A percentile compares a stretch with the other conserved stretches of the same genome.
phyloP scores from a whole-genome alignment of 2,329 filamentous ascomycete species.

The Hypoxylon sp. region DNA sequence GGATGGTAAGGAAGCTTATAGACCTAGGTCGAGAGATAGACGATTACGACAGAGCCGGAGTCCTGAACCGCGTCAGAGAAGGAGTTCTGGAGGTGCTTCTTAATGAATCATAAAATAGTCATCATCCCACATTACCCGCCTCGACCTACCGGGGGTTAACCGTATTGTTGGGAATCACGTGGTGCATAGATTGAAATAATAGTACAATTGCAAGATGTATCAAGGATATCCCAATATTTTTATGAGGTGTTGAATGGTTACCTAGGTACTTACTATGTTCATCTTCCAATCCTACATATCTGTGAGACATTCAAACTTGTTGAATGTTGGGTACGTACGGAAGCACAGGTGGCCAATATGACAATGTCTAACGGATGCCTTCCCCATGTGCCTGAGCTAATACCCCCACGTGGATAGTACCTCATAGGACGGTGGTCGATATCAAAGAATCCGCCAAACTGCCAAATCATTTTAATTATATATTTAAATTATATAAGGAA shows the following conservation, averaged over 20 bases:
- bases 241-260: not conserved
- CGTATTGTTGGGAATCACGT: not conserved
- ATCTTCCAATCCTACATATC: not conserved
- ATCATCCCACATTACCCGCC: not conserved
- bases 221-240: not conserved
- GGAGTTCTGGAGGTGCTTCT: conserved; percentile 36
- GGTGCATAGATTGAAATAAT: not conserved
- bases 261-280: not conserved
- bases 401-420: not conserved
- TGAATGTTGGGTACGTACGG: too few relatives aligned
- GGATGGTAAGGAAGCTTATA: conserved; percentile 40
- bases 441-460: not conserved
- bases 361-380: not conserved
- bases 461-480: not conserved
- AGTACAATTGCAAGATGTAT: not conserved
- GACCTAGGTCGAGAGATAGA: conserved; percentile 47
- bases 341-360: too few relatives aligned
- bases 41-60: conserved; percentile 47
- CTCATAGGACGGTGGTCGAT: too few relatives aligned
- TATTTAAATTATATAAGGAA: too few relatives aligned
- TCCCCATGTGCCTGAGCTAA: not conserved
- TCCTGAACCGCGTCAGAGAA: conserved; percentile 41
- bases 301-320: too few relatives aligned
- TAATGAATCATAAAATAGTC: not conserved
- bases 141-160: not conserved